Conservation (phyloP, 768 basidiomycete genomes). For the Suillus weaverae region DNA sequence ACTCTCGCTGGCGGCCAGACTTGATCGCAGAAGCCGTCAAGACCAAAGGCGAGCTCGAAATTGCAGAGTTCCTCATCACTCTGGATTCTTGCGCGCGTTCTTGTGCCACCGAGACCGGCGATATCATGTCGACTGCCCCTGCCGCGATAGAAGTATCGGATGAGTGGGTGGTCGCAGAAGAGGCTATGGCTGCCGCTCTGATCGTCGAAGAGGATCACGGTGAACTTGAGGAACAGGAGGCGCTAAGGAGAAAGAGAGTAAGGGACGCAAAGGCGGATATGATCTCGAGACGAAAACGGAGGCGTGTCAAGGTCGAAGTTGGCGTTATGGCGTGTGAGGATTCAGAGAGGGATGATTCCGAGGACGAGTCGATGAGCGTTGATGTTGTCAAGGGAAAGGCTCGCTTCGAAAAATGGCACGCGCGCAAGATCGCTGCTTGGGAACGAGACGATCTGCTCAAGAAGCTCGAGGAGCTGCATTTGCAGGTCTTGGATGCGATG, state of each 20-base stretch:
- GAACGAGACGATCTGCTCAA: conserved; percentile 30
- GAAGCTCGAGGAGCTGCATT: conserved; percentile 28
- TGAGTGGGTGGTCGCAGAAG: conserved; percentile 36
- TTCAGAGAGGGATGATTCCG: not conserved
- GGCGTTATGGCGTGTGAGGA: not conserved
- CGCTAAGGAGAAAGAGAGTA: conserved; percentile 6
- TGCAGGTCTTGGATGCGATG: conserved; percentile 38
- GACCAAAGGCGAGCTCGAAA: conserved; percentile 66
- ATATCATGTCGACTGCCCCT: conserved; percentile 1
- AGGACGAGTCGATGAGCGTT: not conserved
- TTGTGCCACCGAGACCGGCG: conserved; percentile 3
- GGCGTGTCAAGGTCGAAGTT: conserved; percentile 6
- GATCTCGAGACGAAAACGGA: conserved; percentile 5
- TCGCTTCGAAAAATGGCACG: not conserved
- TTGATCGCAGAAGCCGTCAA: conserved; percentile 68
- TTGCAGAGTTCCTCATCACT: conserved; percentile 62
- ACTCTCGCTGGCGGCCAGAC: conserved; percentile 77
- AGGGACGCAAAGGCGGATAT: conserved; percentile 9
- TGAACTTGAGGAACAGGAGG: not conserved
- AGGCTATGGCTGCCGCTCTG: conserved; percentile 28
- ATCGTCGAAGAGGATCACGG: conserved; percentile 18
- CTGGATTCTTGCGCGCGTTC: conserved; percentile 42
- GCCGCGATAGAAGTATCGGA: conserved; percentile 39
- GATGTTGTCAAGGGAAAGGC: conserved; percentile 5
- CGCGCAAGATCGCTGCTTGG: conserved; percentile 17